Evolutionary conservation across 306 rosid species (phyloP).

Genomic region (Rosa chinensis): DNA sequence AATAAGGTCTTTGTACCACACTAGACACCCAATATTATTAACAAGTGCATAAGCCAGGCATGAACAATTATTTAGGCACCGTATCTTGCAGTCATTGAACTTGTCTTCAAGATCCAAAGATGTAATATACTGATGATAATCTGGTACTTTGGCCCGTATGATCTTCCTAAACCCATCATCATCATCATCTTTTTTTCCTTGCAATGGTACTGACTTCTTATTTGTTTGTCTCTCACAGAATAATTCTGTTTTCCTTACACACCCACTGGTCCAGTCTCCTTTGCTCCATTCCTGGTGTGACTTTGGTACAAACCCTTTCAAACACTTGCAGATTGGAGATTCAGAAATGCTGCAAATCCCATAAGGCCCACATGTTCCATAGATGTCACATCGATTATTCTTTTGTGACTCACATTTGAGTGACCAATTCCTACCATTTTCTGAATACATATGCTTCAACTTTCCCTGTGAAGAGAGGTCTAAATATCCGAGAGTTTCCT

Average conservation of each 20-base stretch:
- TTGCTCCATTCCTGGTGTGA: constrained; percentile 10
- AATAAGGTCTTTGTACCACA: constrained; percentile 25
- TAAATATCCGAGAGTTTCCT: neutral
- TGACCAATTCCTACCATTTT: neutral
- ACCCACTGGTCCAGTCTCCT: constrained; percentile 23
- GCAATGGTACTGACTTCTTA: neutral
- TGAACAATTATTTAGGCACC: constrained; percentile 36
- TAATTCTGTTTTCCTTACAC: constrained; percentile 14
- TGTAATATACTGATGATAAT: constrained; percentile 10
- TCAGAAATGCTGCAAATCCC: constrained; percentile 11
- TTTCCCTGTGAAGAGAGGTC: constrained; percentile 35
- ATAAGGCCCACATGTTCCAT: constrained; percentile 21
- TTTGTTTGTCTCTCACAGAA: neutral
- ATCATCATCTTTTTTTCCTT: neutral
- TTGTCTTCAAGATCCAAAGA: too few species aligned
- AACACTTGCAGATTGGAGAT: constrained; percentile 11
- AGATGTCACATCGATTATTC: neutral
- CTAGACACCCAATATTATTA: constrained; percentile 23
- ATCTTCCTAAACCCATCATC: constrained; percentile 9
- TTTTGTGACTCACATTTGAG: neutral
- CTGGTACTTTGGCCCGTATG: constrained; percentile 3
- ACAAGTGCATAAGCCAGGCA: constrained; percentile 31
- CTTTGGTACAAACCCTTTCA: constrained; percentile 20
- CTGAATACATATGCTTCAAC: neutral
- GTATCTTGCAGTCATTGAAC: constrained; percentile 8